Base-by-base conservation (phyloP, 164 flowering plant species). In the Euptelea pleiosperma region DNA sequence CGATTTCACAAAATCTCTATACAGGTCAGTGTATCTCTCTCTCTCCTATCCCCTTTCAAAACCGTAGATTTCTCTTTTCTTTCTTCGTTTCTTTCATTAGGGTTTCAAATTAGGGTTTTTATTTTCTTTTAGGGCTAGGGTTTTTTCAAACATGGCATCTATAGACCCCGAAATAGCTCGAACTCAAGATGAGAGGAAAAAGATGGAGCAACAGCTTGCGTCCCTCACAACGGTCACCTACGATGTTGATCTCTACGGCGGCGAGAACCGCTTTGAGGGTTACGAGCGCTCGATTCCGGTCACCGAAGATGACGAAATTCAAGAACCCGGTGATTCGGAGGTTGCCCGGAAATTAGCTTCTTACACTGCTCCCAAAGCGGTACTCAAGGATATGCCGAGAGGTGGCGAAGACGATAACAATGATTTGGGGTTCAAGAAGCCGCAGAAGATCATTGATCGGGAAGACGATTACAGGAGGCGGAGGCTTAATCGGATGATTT, bases 401-500 rank as follows among this genome's bases (percentile, higher is more conserved):
- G 79, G 78, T 3, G 83, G 68, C 0, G 87, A 59, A 0, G 83
- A 76, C 2, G 91, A 59, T 21, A 39, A 77, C 14, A 80, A 55
- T 0, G 85, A 73, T 25, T n/a, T 79, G 9, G 87, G 94, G 60
- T 90, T 86, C 31, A 73, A 74, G 64, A 73, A 76, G 64, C 79
- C 94, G 0, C 55, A 59, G 49, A 77, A 64, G 70, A 91, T 93
- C 57, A 80, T 82, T 30, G 92, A 88, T 47, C 71, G 97, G n/a
- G 99, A 93, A 64, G 96, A 86, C 70, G 92, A 86, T 51, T 93
- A 93, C 58, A 54, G 96, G 64, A 61, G 71, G 78, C 54, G 89
- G 76, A 74, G 99, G 72, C 72, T 93, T 55, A 77, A 79, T 46
- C 71, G 82, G 62, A 70, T 85, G 2, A 75, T 94, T 21, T 91